Conservation (phyloP, 106 monocot genomes). For the Dendrobium huoshanense region DNA sequence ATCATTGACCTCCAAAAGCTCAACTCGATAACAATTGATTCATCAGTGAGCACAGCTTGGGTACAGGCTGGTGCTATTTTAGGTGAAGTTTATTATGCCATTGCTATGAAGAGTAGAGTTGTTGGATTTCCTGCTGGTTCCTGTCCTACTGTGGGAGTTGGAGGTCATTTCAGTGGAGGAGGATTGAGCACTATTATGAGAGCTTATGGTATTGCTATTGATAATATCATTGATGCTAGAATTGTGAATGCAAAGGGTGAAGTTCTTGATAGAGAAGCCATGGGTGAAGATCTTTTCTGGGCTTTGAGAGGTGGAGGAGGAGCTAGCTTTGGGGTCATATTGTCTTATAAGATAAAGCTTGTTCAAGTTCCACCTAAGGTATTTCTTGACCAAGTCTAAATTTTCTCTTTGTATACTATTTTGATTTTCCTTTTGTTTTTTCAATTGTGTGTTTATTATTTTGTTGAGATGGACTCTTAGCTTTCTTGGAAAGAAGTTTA, state of each 20-base stretch:
- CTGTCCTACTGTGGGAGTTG: constrained; percentile 28
- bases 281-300: constrained; percentile 28
- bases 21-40: constrained; percentile 3
- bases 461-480: background rate
- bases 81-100: constrained; percentile 31
- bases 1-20: constrained; percentile 21
- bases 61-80: constrained; percentile 35
- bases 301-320: constrained; percentile 38
- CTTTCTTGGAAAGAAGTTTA: no score
- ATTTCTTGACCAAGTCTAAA: no score
- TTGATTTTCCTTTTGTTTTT: background rate
- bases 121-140: constrained; percentile 20
- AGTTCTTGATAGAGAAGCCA: constrained; percentile 18
- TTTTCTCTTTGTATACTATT: no score
- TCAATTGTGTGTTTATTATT: background rate
- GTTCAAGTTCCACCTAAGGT: constrained; percentile 32
- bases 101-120: constrained; percentile 7
- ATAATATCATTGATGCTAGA: constrained; percentile 24
- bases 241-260: constrained; percentile 19
- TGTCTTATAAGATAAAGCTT: constrained; percentile 36
- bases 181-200: constrained; percentile 25
- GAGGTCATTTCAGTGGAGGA: constrained; percentile 34
- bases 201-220: constrained; percentile 20
- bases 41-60: constrained; percentile 8
- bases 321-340: constrained; percentile 41